phyloP scores from a whole-genome alignment of 768 basidiomycete genomes.

The Omphalotus guepiniiformis region DNA sequence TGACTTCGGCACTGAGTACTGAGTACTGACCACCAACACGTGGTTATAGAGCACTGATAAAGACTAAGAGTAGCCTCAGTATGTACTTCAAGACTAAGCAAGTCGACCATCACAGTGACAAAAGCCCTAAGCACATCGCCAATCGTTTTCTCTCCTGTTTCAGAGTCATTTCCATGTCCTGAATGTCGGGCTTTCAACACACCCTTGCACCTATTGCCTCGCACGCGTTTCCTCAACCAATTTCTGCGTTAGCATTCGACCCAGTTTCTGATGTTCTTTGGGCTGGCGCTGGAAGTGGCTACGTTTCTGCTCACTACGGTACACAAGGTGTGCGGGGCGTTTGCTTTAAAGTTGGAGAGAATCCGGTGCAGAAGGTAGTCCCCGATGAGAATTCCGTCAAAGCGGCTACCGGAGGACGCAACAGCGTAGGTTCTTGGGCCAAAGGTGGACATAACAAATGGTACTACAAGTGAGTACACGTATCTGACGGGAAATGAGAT shows the following conservation, averaged over 20 bases:
- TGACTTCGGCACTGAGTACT: too few relatives aligned
- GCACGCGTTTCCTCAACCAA: conserved; percentile 41
- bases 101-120: too few relatives aligned
- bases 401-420: conserved; percentile 45
- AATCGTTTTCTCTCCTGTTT: too few relatives aligned
- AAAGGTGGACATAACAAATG: conserved; percentile 87
- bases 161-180: neutral
- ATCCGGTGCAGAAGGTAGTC: conserved; percentile 68
- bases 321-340: conserved; percentile 63
- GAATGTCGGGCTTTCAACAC: conserved; percentile 27
- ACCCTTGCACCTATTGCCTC: conserved; percentile 30
- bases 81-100: too few relatives aligned
- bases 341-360: conserved; percentile 67
- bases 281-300: conserved; percentile 73
- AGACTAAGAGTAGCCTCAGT: too few relatives aligned
- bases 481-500: too few relatives aligned
- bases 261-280: conserved; percentile 88
- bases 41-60: too few relatives aligned
- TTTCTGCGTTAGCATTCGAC: conserved; percentile 84
- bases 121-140: too few relatives aligned
- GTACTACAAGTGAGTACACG: conserved; percentile 35
- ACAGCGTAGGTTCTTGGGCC: conserved; percentile 73
- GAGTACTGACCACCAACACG: too few relatives aligned
- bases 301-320: conserved; percentile 61
- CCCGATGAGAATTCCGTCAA: conserved; percentile 78